phyloP scores from a whole-genome alignment of 768 basidiomycete species.

The Tephrocybe rancida region DNA sequence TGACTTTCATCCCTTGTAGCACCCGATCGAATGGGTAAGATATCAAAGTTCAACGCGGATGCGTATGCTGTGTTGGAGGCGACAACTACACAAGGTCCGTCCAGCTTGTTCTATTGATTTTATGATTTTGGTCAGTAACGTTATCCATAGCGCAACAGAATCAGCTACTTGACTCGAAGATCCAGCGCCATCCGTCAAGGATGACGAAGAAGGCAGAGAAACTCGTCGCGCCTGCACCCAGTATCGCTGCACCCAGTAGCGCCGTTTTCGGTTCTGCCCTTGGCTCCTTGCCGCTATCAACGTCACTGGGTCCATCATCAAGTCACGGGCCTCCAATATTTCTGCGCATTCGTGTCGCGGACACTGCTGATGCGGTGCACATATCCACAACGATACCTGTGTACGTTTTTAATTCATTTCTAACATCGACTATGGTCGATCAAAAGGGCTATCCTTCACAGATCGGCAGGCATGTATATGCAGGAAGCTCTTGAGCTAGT shows the following conservation, averaged over 20 bases:
- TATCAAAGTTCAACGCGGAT: conserved; percentile 87
- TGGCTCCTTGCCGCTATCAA: conserved; percentile 56
- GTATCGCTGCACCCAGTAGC: conserved; percentile 44
- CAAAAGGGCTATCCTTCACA: conserved; percentile 25
- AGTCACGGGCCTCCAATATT: conserved; percentile 83
- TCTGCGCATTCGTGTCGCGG: conserved; percentile 79
- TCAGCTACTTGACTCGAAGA: conserved; percentile 73
- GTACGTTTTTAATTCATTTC: conserved; percentile 46
- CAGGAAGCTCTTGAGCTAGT: conserved; percentile 91
- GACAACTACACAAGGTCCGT: conserved; percentile 65
- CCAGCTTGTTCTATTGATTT: conserved; percentile 3
- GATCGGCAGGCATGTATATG: conserved; percentile 93
- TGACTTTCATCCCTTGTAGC: conserved; percentile 50
- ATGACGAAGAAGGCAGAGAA: conserved; percentile 62
- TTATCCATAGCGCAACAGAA: conserved; percentile 65
- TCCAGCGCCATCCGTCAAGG: conserved; percentile 81
- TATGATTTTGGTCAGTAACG: conserved; percentile 18
- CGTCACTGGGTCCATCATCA: conserved; percentile 68
- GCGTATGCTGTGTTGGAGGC: conserved; percentile 90
- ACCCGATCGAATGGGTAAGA: conserved; percentile 83
- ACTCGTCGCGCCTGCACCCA: conserved; percentile 43
- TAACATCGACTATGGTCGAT: not conserved
- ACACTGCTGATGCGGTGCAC: conserved; percentile 81
- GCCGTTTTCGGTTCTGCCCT: conserved; percentile 46
- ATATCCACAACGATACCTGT: conserved; percentile 90